These are phyloP conservation scores for Citrus maxima DNA, from an alignment of 345 rosid species.

Conservation along the genomic window DNA sequence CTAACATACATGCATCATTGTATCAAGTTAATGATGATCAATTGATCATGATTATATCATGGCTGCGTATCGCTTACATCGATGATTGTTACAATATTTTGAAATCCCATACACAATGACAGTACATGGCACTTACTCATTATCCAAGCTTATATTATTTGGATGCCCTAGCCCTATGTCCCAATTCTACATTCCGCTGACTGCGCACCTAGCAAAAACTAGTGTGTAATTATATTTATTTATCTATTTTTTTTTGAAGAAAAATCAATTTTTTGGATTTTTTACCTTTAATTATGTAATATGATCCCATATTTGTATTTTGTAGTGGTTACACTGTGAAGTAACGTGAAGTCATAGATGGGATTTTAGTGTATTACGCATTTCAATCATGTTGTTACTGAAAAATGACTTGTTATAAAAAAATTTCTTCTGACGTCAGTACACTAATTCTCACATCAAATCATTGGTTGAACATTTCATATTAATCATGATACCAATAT, in stretches of 20 bases:
- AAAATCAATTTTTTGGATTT: neutral
- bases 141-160: neutral
- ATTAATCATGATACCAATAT: conserved; percentile 1
- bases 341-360: conserved; percentile 4
- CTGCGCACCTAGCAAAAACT: neutral
- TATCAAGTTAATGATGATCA: neutral
- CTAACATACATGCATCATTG: neutral
- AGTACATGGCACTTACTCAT: conserved; percentile 4
- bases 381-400: conserved; percentile 13
- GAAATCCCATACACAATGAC: neutral
- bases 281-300: neutral
- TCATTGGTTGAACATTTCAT: conserved; percentile 9
- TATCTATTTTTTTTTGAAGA: too few relatives aligned
- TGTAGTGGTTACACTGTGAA: conserved; percentile 14
- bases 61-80: neutral
- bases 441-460: conserved; percentile 14
- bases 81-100: neutral
- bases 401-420: neutral
- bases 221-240: too few relatives aligned
- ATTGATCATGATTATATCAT: conserved; percentile 3
- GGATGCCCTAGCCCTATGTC: too few relatives aligned
- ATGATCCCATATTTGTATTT: conserved; percentile 15
- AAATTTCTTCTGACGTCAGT: conserved; percentile 2
- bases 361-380: conserved; percentile 11
- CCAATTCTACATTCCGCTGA: neutral